Evolutionary conservation across 1,139 yeast species (phyloP), one percentile per base, ranked within the genome.

Genomic region (Taphrina wiesneri): DNA sequence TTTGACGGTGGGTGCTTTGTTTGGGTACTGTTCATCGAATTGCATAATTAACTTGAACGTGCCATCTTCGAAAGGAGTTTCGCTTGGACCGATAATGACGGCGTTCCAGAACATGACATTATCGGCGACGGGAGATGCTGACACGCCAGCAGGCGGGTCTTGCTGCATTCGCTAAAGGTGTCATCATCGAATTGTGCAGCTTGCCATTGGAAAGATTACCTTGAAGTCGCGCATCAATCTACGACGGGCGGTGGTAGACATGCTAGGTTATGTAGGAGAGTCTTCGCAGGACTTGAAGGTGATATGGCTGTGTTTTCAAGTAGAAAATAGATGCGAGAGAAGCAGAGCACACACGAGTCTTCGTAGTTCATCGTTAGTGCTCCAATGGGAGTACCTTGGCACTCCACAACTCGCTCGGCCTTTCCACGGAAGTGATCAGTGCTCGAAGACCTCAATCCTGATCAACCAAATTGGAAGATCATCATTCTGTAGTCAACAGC

Each of bases 71-170:
- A 90, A 93, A 2, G 99, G 98, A 0, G 99, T 93, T 70, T 92
- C 98, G 39, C 93, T 86, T 0, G 99, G 99, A 0, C 99, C 99
- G 69, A 93, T 92, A 69, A 93, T 93, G 69, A 93, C 96, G 0
- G 98, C 99, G 76, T 95, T 93, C 86, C 99, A 93, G 62, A 89
- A 84, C 97, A 93, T 91, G 66, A 93, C 98, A 73, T 93, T 93
- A 75, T 93, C 99, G 13, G 98, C 93, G 61, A 92, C 83, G 9
- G 99, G 99, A 9, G 97, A 90, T 0, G 99, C 99, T 11, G 97
- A 90, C 7, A 93, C 97, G 21, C 99, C 99, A 52, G 96, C 92
- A 21, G 99, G 97, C 6, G 99, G 95, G 77, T 93, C 99, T 79
- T 88, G 96, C 78, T 93, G 97, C 88, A 93, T 92, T 72, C 99